Percentiles rank a stretch among this genome's conserved stretches.
phyloP scores from a whole-genome alignment of 805 yeast species.

The Monosporozyma yasuniensis region DNA sequence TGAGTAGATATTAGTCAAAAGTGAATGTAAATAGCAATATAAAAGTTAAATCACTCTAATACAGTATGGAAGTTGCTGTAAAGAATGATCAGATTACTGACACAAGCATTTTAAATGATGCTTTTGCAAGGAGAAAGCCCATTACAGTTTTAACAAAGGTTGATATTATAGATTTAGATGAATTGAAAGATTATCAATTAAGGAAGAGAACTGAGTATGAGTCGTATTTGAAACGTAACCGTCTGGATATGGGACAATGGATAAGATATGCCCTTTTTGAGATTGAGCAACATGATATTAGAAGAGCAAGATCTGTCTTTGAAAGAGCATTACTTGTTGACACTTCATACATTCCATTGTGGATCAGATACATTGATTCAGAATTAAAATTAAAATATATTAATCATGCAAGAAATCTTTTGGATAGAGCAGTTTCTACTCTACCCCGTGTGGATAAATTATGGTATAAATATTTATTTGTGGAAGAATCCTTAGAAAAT shows the following conservation, averaged over 20 bases:
- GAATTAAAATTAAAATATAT: conserved; percentile 66
- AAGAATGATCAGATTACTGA: conserved; percentile 48
- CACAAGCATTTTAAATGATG: conserved; percentile 54
- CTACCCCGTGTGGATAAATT: conserved; percentile 76
- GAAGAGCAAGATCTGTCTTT: conserved; percentile 76
- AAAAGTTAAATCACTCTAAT: not conserved
- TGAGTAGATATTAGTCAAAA: not conserved
- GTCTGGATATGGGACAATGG: conserved; percentile 83
- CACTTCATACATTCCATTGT: conserved; percentile 65
- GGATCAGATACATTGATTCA: conserved; percentile 75
- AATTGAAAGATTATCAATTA: conserved; percentile 64
- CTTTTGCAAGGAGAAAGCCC: conserved; percentile 36
- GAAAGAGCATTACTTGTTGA: conserved; percentile 81
- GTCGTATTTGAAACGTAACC: conserved; percentile 74
- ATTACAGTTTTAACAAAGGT: conserved; percentile 30
- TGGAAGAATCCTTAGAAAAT: conserved; percentile 73
- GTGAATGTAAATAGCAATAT: not conserved
- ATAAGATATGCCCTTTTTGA: conserved; percentile 86
- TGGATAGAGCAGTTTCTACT: conserved; percentile 65
- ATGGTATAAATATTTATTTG: conserved; percentile 75
- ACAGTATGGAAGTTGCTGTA: conserved; percentile 14
- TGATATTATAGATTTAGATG: conserved; percentile 66
- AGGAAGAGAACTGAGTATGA: conserved; percentile 77
- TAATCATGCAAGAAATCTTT: conserved; percentile 80
- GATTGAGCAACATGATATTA: conserved; percentile 63